These are phyloP conservation scores for Ramaria rubella DNA, from an alignment of 768 basidiomycete species.

Conservation along the genomic window DNA sequence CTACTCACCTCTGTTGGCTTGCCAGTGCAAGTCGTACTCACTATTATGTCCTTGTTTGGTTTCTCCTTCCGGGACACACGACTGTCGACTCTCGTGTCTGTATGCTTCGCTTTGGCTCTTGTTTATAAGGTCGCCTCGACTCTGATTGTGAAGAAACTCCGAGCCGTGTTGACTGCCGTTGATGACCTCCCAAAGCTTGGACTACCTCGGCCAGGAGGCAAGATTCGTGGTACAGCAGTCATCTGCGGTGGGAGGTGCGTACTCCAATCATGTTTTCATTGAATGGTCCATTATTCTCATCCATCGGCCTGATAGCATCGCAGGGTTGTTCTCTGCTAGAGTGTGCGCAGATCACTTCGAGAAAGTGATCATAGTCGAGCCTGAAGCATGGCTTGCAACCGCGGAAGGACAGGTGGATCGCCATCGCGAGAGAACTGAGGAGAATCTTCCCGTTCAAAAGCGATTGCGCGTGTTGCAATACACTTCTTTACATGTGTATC, in stretches of 20 bases:
- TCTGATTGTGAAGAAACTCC: background rate
- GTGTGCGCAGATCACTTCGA: slow-evolving; percentile 25
- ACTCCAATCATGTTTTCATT: background rate
- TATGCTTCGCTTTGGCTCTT: too few species aligned
- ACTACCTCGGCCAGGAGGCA: background rate
- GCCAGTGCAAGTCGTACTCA: too few species aligned
- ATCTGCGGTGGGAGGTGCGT: slow-evolving; percentile 1
- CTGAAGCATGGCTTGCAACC: slow-evolving; percentile 18
- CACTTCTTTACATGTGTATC: slow-evolving; percentile 3
- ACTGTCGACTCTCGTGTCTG: too few species aligned
- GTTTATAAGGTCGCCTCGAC: background rate
- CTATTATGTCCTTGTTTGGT: too few species aligned
- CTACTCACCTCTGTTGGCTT: too few species aligned
- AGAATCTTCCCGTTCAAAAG: background rate
- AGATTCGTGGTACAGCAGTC: background rate
- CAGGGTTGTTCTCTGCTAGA: slow-evolving; percentile 24
- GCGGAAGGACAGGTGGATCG: slow-evolving; percentile 1
- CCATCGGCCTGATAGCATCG: slow-evolving; percentile 18
- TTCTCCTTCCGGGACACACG: too few species aligned
- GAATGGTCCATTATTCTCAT: background rate
- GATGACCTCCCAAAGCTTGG: background rate
- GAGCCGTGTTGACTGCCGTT: background rate
- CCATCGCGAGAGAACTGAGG: background rate
- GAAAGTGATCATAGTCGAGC: slow-evolving; percentile 23
- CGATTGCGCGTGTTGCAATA: slow-evolving; percentile 7